Conservation (phyloP, 2,329 filamentous ascomycete species). For the Aureobasidium sp. region DNA sequence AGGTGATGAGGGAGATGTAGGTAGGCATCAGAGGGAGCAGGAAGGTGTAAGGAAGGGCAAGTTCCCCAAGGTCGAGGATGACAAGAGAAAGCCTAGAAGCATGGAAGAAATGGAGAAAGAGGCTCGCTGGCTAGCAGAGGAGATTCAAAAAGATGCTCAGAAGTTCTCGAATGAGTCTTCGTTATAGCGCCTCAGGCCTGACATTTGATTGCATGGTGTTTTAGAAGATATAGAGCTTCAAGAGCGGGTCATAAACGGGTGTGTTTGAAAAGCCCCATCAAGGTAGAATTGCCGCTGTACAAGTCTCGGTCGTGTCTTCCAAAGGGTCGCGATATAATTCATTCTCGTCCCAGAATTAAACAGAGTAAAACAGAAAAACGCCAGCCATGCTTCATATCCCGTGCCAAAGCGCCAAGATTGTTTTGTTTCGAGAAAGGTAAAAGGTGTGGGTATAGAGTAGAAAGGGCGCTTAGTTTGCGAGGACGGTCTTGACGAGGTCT, state of each 20-base stretch:
- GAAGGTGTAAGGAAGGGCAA: slow-evolving; percentile 23
- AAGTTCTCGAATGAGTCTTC: background rate
- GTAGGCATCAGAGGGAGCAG: slow-evolving; percentile 58
- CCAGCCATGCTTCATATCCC: slow-evolving; percentile 16
- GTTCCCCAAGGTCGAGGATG: slow-evolving; percentile 64
- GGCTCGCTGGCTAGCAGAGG: slow-evolving; percentile 58
- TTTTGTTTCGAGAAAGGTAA: slow-evolving; percentile 8
- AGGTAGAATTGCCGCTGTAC: slow-evolving; percentile 13
- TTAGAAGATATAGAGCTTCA: background rate
- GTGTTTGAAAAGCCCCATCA: background rate
- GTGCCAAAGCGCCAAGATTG: slow-evolving; percentile 9
- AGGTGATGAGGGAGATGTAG: slow-evolving; percentile 76
- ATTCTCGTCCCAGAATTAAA: slow-evolving; percentile 8
- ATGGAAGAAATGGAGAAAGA: slow-evolving; percentile 74
- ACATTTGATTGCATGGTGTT: background rate
- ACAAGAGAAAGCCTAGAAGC: slow-evolving; percentile 56
- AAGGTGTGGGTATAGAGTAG: background rate
- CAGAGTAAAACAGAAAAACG: slow-evolving; percentile 10
- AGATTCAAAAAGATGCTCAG: slow-evolving; percentile 43
- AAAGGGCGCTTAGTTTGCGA: slow-evolving; percentile 28
- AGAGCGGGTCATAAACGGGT: background rate
- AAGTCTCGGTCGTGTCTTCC: background rate
- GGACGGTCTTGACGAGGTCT: slow-evolving; percentile 36
- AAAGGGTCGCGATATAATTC: background rate
- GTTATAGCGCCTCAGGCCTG: background rate